Base-by-base conservation (phyloP, 164 flowering plant genomes). In the Dillenia turbinata region DNA sequence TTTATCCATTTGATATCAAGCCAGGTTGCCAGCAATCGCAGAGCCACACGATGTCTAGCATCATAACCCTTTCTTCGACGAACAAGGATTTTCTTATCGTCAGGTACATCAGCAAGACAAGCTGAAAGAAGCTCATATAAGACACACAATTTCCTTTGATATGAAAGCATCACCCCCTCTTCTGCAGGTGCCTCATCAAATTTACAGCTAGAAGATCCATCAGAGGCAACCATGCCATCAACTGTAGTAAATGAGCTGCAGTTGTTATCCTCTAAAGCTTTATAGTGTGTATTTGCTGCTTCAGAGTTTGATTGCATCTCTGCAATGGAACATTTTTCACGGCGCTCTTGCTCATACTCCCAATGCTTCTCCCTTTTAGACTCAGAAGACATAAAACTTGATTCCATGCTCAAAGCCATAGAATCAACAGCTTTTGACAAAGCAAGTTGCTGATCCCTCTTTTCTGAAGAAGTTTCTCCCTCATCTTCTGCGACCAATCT, bases 1-100 rank as follows among this genome's bases (percentile, higher is more conserved):
- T 88, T 82, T 60, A 69, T 79, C 97, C 97, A 92, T 73, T 90
- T 77, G 71, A 95, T 59, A 77, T 88, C 85, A 62, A 95, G 77
- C 98, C 98, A 92, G 44, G 96, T 83, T 33, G 96, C 85, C 66
- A 95, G 77, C 66, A 92, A 72, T 54, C 97, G 80, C 61, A 95
- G 69, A 69, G 97, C 97, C 47, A 83, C 94, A 49, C 99, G 97
- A 73, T 92, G 92, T 19, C 98, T 86, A 65, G 99, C 89, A 84
- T 95, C 99, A 81, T 90, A 95, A 45, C 97, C 99, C 56, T 79
- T 95, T 67, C 89, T 77, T 71, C 64, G 61, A 52, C 71, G 79
- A 22, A 73, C 74, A 59, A 46, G 44, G 24, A 80, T 84, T 74
- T 87, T 84, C 40, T 77, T 68, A 26, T 74, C 78, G 44, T 75